Evolutionary conservation across 768 basidiomycete genomes (phyloP).

Genomic region (Rhodotorula taiwanensis): DNA sequence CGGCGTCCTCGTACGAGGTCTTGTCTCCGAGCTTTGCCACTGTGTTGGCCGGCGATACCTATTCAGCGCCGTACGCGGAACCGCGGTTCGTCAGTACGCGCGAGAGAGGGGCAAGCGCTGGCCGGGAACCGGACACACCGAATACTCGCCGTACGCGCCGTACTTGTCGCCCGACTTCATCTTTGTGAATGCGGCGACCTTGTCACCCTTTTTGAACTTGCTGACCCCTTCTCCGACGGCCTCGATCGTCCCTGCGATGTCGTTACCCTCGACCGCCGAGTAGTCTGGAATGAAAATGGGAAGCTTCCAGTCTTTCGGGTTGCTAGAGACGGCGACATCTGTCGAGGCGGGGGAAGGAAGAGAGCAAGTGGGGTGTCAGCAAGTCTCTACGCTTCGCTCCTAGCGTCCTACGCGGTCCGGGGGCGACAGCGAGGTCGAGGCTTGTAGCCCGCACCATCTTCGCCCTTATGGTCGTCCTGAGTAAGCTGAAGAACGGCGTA

Average conservation of each 20-base stretch:
- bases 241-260: constrained; percentile 38
- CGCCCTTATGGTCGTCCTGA: not conserved
- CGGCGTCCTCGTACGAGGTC: constrained; percentile 38
- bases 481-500: not conserved
- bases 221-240: constrained; percentile 37
- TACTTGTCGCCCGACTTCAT: constrained; percentile 34
- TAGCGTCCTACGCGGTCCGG: too few relatives aligned
- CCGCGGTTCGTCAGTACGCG: constrained; percentile 1
- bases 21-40: constrained; percentile 21
- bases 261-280: constrained; percentile 36
- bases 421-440: not conserved
- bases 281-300: not conserved
- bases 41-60: constrained; percentile 32
- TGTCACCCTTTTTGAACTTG: constrained; percentile 39
- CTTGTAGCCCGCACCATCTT: too few relatives aligned
- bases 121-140: constrained; percentile 2
- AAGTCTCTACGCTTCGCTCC: too few relatives aligned
- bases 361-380: too few relatives aligned
- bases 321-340: constrained; percentile 21
- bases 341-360: not conserved
- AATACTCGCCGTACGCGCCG: constrained; percentile 39
- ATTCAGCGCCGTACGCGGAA: not conserved
- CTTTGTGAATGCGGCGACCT: constrained; percentile 38
- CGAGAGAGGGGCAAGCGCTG: not conserved
- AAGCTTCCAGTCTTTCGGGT: not conserved